phyloP scores from a whole-genome alignment of 345 rosid genomes.

The Balakata baccata region DNA sequence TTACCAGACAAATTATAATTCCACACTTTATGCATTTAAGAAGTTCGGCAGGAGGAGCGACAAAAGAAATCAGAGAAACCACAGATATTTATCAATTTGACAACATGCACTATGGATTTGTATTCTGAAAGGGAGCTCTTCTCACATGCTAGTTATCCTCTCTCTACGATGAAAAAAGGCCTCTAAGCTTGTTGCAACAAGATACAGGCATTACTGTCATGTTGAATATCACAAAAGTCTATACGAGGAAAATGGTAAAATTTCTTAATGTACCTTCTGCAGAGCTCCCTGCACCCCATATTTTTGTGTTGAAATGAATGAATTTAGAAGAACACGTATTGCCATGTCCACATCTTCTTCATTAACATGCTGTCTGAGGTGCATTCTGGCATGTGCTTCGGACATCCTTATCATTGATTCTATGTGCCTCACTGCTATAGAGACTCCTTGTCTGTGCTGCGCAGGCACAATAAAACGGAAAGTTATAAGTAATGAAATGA shows the following conservation, averaged over 20 bases:
- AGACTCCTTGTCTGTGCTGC: slow-evolving; percentile 95
- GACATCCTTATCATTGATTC: slow-evolving; percentile 99
- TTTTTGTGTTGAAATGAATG: slow-evolving; percentile 96
- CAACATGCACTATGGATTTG: background rate
- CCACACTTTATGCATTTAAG: background rate
- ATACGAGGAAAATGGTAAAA: background rate
- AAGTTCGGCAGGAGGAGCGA: background rate
- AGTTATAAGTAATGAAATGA: slow-evolving; percentile 7
- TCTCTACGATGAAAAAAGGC: background rate
- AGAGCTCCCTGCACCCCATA: slow-evolving; percentile 92
- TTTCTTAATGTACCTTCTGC: slow-evolving; percentile 54
- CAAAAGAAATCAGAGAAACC: background rate
- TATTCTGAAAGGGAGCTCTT: background rate
- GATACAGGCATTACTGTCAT: background rate
- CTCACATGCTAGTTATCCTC: background rate
- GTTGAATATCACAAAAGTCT: too few species aligned
- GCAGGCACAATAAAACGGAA: slow-evolving; percentile 15
- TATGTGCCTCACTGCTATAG: slow-evolving; percentile 95
- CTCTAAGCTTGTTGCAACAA: background rate
- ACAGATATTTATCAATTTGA: background rate
- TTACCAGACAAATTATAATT: background rate
- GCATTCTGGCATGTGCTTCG: slow-evolving; percentile 98
- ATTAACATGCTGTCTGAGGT: slow-evolving; percentile 83
- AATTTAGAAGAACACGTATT: slow-evolving; percentile 77
- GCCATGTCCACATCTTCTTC: slow-evolving; percentile 97